A percentile compares a stretch with the other conserved stretches of the same genome.
phyloP scores from a whole-genome alignment of 225 moss, liverwort and hornwort species.

The Bryum argenteum region DNA sequence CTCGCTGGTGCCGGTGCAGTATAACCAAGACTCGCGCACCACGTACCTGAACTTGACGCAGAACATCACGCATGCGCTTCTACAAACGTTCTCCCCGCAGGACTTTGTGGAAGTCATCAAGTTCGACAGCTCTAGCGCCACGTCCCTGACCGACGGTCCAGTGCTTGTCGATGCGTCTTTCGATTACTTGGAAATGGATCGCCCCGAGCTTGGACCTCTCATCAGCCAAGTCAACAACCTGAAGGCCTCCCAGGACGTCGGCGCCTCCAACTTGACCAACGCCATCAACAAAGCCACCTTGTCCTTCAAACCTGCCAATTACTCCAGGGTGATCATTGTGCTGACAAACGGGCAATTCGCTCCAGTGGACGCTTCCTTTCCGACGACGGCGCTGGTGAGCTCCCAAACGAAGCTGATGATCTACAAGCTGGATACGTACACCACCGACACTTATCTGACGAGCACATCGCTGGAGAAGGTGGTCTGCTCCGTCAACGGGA shows the following conservation, averaged over 20 bases:
- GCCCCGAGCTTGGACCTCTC: conserved; percentile 9
- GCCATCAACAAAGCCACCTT: conserved; percentile 13
- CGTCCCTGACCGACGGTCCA: not conserved
- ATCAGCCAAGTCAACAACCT: not conserved
- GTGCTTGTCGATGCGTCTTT: not conserved
- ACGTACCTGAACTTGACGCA: not conserved
- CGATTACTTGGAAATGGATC: not conserved
- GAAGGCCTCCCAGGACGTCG: not conserved
- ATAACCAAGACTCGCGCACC: not conserved
- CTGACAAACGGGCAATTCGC: conserved; percentile 22
- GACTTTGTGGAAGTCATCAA: not conserved
- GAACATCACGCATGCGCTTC: not conserved
- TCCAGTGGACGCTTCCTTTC: conserved; percentile 26
- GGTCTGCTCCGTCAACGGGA: conserved; percentile 17
- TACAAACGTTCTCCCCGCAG: not conserved
- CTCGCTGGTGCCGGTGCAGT: not conserved
- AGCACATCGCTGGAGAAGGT: not conserved
- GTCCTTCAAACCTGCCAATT: not conserved
- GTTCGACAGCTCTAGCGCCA: not conserved
- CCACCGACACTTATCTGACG: not conserved
- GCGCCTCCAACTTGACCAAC: not conserved
- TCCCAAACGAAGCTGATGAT: conserved; percentile 26
- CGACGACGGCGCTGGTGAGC: not conserved
- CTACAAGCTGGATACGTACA: conserved; percentile 1
- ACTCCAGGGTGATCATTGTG: conserved; percentile 19